Conservation (phyloP, 257 asterid species). For the Paraleonurus japonicus region DNA sequence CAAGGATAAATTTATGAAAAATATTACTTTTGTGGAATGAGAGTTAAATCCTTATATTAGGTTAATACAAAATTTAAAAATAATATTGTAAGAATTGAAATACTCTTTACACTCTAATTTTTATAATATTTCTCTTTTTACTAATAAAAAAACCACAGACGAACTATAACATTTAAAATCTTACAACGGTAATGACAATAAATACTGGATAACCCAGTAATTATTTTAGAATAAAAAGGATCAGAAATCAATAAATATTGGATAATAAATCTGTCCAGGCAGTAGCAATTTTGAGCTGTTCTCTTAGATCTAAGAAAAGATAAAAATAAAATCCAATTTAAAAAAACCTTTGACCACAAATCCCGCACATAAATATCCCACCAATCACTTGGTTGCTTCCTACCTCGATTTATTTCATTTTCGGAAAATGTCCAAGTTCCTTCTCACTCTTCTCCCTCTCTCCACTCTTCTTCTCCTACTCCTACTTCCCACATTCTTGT, state of each 20-base stretch:
- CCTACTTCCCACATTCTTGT: constrained; percentile 25
- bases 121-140: no score
- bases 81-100: no score
- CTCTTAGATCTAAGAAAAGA: neutral
- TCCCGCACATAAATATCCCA: constrained; percentile 11
- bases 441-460: constrained; percentile 34
- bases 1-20: no score
- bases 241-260: constrained; percentile 19
- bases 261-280: constrained; percentile 16
- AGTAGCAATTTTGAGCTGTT: constrained; percentile 17
- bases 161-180: neutral
- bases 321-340: neutral
- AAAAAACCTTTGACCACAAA: neutral
- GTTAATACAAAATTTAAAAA: no score
- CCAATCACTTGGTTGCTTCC: neutral
- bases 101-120: no score
- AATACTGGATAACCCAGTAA: constrained; percentile 1
- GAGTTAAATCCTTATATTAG: no score
- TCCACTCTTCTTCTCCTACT: constrained; percentile 23
- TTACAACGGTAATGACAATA: constrained; percentile 25
- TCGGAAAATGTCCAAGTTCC: constrained; percentile 34
- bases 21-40: no score
- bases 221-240: neutral
- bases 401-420: neutral
- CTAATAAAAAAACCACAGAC: no score